phyloP scores from a whole-genome alignment of 2,329 filamentous ascomycete genomes.

The Xylariaceae sp. region DNA sequence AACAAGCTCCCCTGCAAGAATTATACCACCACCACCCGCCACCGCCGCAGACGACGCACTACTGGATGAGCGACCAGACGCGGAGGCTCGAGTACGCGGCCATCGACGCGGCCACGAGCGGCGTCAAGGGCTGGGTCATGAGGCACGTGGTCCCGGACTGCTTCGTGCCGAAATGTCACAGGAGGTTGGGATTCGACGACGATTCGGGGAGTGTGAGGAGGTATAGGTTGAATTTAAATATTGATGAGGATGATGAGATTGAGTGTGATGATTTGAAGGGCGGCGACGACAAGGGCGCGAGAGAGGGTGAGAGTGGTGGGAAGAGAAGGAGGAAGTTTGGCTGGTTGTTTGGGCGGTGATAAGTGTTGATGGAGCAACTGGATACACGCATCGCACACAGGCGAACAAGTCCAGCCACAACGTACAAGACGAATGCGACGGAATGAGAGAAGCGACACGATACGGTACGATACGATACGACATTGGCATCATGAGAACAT shows the following conservation, averaged over 20 bases:
- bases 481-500: slow-evolving; percentile 14
- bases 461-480: slow-evolving; percentile 5
- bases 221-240: slow-evolving; percentile 56
- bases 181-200: slow-evolving; percentile 53
- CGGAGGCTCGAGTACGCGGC: slow-evolving; percentile 60
- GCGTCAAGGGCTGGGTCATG: slow-evolving; percentile 56
- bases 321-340: slow-evolving; percentile 29
- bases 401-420: no score
- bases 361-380: neutral
- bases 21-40: slow-evolving; percentile 30
- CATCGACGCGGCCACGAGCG: slow-evolving; percentile 57
- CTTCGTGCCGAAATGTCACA: slow-evolving; percentile 46
- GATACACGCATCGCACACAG: no score
- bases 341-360: slow-evolving; percentile 25
- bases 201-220: slow-evolving; percentile 58
- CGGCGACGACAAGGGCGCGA: slow-evolving; percentile 33
- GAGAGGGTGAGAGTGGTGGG: slow-evolving; percentile 13
- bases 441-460: slow-evolving; percentile 7
- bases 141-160: slow-evolving; percentile 56
- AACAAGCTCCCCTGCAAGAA: no score
- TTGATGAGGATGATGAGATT: slow-evolving; percentile 37
- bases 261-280: slow-evolving; percentile 1
- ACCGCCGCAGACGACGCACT: slow-evolving; percentile 56
- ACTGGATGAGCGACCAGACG: slow-evolving; percentile 61
- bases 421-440: no score